Evolutionary conservation across 305 asterid species (phyloP).

Genomic region (Fraxinus platypoda): DNA sequence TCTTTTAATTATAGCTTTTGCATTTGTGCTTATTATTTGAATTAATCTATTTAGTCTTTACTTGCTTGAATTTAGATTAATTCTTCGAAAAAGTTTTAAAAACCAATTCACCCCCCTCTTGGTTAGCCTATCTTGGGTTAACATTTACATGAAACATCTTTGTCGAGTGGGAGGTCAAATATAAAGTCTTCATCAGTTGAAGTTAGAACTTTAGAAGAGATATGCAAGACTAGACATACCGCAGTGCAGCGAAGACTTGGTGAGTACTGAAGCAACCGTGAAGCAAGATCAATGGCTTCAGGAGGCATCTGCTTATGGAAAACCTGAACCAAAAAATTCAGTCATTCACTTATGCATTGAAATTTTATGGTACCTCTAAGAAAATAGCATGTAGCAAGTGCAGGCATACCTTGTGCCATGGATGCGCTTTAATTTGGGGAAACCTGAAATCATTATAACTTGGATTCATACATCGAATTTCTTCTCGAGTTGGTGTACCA

Average conservation of each 20-base stretch:
- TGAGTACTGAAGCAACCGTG: constrained; percentile 92
- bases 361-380: not conserved
- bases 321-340: constrained; percentile 47
- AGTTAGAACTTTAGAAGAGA: not conserved
- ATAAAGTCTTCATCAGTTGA: not conserved
- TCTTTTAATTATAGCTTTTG: too few species aligned
- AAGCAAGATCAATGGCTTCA: constrained; percentile 95
- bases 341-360: constrained; percentile 19
- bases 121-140: too few species aligned
- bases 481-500: constrained; percentile 97
- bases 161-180: not conserved
- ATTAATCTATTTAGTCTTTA: too few species aligned
- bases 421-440: constrained; percentile 90
- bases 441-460: constrained; percentile 85
- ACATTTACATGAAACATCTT: not conserved
- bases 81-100: too few species aligned
- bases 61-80: too few species aligned
- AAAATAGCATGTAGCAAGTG: constrained; percentile 8
- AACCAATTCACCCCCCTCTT: too few species aligned
- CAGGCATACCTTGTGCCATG: constrained; percentile 82
- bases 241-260: constrained; percentile 97
- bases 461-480: constrained; percentile 96
- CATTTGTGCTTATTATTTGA: too few species aligned
- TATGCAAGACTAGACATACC: constrained; percentile 40
- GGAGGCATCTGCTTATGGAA: constrained; percentile 97